Evolutionary conservation across 495 filamentous ascomycete genomes (phyloP).

Genomic region (Pseudomonodictys pantanalensis): DNA sequence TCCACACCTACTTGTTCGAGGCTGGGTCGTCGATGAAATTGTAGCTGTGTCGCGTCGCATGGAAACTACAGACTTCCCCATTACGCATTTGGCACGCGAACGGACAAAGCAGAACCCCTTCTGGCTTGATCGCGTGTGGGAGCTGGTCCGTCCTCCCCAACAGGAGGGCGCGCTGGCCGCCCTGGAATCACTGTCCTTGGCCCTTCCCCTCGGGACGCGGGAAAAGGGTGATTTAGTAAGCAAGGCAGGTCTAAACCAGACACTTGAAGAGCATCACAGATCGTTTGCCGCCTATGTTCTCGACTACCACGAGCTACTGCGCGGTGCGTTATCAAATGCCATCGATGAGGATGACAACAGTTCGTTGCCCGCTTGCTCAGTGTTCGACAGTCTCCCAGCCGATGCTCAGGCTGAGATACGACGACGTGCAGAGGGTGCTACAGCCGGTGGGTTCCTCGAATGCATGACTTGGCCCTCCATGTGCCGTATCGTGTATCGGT

Average conservation of each 20-base stretch:
- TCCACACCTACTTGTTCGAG: not conserved
- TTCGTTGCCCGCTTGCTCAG: not conserved
- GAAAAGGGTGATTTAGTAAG: not conserved
- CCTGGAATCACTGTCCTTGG: not conserved
- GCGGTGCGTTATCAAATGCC: not conserved
- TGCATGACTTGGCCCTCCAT: not conserved
- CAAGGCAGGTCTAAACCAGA: not conserved
- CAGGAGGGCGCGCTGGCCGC: not conserved
- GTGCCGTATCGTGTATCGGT: not conserved
- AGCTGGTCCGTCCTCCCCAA: not conserved
- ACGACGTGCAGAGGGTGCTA: not conserved
- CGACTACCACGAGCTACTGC: not conserved
- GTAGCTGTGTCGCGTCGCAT: not conserved
- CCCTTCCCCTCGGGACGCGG: not conserved
- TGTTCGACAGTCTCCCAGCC: not conserved
- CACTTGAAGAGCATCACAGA: not conserved
- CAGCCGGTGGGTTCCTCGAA: not conserved
- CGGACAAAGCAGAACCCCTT: slow-evolving; percentile 4
- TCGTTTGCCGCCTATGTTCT: slow-evolving; percentile 3
- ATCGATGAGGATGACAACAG: not conserved
- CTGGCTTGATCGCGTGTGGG: not conserved
- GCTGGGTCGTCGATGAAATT: not conserved
- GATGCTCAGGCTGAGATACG: not conserved
- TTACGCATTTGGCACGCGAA: not conserved
- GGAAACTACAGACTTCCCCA: slow-evolving; percentile 3